Percentiles rank a stretch among this genome's conserved stretches.
phyloP scores from a whole-genome alignment of 305 asterid genomes.

The Fraxinus platypoda region DNA sequence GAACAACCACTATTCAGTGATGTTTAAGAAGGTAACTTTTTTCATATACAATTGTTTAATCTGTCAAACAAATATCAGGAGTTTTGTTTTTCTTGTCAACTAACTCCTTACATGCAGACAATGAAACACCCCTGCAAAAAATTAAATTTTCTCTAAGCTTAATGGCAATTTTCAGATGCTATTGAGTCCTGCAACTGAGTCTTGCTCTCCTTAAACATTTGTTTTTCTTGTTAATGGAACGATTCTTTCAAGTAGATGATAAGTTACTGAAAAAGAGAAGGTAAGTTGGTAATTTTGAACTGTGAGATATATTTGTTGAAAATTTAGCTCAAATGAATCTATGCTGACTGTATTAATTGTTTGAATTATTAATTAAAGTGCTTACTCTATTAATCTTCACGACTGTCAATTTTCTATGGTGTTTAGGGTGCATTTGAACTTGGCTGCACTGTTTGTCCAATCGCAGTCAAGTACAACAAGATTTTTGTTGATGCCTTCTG shows the following conservation, averaged over 20 bases:
- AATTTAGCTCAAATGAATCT: constrained; percentile 7
- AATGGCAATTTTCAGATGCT: constrained; percentile 8
- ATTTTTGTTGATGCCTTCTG: constrained; percentile 98
- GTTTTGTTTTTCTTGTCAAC: background rate
- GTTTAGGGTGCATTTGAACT: constrained; percentile 95
- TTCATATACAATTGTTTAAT: background rate
- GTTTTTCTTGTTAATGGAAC: background rate
- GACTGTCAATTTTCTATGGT: constrained; percentile 24
- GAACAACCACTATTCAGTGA: constrained; percentile 92
- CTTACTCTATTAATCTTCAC: background rate
- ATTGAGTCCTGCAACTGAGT: background rate
- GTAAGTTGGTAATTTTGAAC: constrained; percentile 7
- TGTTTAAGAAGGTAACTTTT: constrained; percentile 86
- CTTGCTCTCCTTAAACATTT: background rate
- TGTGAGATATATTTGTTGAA: background rate
- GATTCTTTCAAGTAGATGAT: constrained; percentile 3
- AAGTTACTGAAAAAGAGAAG: background rate
- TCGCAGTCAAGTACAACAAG: constrained; percentile 95
- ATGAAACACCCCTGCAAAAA: background rate
- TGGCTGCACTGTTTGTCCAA: constrained; percentile 91
- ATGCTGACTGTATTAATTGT: constrained; percentile 1
- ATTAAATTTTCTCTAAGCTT: background rate
- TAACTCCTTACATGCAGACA: background rate
- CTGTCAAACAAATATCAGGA: background rate
- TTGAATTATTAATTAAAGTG: background rate